phyloP scores from a whole-genome alignment of 768 basidiomycete genomes.

The Galerina sulciceps region DNA sequence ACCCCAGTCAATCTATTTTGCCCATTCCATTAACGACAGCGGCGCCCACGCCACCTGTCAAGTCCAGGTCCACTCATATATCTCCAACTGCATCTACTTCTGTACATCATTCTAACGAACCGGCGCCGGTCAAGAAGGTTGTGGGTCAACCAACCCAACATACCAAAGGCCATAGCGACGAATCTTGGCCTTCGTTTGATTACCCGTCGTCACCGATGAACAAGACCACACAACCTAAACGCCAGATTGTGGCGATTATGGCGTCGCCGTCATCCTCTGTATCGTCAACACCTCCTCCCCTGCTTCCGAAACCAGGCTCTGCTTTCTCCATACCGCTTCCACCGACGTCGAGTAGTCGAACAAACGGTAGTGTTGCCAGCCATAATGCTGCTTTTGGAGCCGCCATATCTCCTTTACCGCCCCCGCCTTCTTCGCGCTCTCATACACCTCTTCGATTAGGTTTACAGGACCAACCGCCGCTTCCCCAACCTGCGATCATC shows the following conservation, averaged over 20 bases:
- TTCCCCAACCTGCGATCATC: conserved; percentile 23
- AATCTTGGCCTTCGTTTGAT: conserved; percentile 25
- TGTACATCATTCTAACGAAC: background rate
- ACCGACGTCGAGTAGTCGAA: conserved; percentile 12
- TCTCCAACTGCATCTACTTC: background rate
- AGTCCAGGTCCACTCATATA: background rate
- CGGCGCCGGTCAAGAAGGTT: background rate
- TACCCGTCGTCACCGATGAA: conserved; percentile 14
- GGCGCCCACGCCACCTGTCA: conserved; percentile 19
- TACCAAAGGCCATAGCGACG: background rate
- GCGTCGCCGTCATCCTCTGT: conserved; percentile 23
- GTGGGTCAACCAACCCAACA: background rate
- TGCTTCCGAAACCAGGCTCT: conserved; percentile 15
- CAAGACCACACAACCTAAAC: conserved; percentile 16
- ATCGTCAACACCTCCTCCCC: conserved; percentile 19
- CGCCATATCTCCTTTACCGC: conserved; percentile 23
- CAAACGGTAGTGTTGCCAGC: background rate
- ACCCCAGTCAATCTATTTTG: conserved; percentile 2
- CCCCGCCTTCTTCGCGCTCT: conserved; percentile 31
- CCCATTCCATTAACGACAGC: conserved; percentile 8
- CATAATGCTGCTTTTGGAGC: background rate
- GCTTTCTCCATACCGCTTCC: conserved; percentile 18
- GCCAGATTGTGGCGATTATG: conserved; percentile 34
- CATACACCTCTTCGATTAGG: conserved; percentile 18
- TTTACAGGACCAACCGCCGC: conserved; percentile 20